Evolutionary conservation across 2,329 filamentous ascomycete species (phyloP), one percentile per base, ranked within the genome.

Genomic region (Claviceps capensis): DNA sequence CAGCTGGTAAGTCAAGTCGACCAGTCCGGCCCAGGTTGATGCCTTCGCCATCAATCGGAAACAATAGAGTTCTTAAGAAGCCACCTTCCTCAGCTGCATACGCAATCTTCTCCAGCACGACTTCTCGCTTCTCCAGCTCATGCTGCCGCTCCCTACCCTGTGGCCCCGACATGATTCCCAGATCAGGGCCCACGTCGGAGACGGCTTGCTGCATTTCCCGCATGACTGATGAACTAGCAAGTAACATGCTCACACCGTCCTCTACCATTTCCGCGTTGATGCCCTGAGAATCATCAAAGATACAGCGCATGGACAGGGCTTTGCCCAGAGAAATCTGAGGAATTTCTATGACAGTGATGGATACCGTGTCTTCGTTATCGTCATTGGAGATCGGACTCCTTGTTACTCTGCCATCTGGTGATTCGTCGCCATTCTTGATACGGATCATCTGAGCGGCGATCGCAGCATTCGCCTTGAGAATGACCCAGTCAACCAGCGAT

Each of bases 241-340:
- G 60, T 1, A 77, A 70, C 2, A 94, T 77, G n/a, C 86, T 78
- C 1, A 98, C 79, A 9, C 93, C 93, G 59, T 98, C 93, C 56
- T 91, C 85, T 62, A 91, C 95, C 90, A 98, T 97, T 71, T 98
- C 93, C 0, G 85, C 78, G 60, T 97, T 97, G 70, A 98, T 96
- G 49, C 93, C 93, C 19, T 84, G 74, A n/a, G 75, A 80, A 60
- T 97, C 93, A 59, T 98, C 91, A 60, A 98, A 98, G 38, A 97
- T 81, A 14, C 87, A 88, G 41, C 88, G 86, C 71, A 98, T 81
- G 13, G 87, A 82, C n/a, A 94, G 69, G 0, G 91, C 93, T 67
- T 93, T 96, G 53, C 86, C 89, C 0, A 98, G 74, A 1, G 79
- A 76, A 34, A 87, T 82, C 56, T 83, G 80, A 0, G 93, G 88